These are phyloP conservation scores for Chaetoceros tenuissimus DNA, from an alignment of 108 stramenopile species.

Conservation along the genomic window DNA sequence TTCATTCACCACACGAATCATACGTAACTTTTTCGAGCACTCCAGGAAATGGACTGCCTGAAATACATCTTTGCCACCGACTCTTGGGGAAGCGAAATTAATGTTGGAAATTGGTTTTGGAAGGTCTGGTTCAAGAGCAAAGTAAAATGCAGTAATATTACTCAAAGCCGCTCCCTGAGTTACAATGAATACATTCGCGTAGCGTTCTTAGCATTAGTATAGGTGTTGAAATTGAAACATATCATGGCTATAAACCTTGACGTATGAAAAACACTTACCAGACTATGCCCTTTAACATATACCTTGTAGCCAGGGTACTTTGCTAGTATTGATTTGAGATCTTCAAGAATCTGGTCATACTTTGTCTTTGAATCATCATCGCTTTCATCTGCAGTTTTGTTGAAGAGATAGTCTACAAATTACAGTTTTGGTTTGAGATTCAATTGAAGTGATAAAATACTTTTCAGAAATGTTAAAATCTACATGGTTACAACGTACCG, in stretches of 20 bases:
- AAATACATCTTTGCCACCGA: constrained; percentile 40
- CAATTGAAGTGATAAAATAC: not conserved
- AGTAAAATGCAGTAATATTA: constrained; percentile 48
- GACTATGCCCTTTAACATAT: constrained; percentile 64
- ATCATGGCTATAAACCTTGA: too few species aligned
- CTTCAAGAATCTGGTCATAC: constrained; percentile 37
- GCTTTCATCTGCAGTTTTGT: constrained; percentile 7
- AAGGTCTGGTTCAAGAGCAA: constrained; percentile 22
- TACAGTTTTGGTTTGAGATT: not conserved
- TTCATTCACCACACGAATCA: constrained; percentile 50
- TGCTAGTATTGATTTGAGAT: constrained; percentile 22
- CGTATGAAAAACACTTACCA: too few species aligned
- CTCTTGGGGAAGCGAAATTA: constrained; percentile 46
- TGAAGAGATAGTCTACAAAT: constrained; percentile 44
- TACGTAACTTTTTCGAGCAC: constrained; percentile 32
- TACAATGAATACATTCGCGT: too few species aligned
- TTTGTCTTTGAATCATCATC: constrained; percentile 16
- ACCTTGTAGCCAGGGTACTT: constrained; percentile 38
- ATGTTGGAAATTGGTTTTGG: constrained; percentile 46
- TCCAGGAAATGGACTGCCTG: constrained; percentile 32
- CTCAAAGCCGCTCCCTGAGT: constrained; percentile 60
- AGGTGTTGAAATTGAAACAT: too few species aligned
- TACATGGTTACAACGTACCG: constrained; percentile 1
- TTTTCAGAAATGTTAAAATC: not conserved
- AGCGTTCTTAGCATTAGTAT: too few species aligned